phyloP scores from a whole-genome alignment of 164 flowering plant species.

The Stephania japonica region DNA sequence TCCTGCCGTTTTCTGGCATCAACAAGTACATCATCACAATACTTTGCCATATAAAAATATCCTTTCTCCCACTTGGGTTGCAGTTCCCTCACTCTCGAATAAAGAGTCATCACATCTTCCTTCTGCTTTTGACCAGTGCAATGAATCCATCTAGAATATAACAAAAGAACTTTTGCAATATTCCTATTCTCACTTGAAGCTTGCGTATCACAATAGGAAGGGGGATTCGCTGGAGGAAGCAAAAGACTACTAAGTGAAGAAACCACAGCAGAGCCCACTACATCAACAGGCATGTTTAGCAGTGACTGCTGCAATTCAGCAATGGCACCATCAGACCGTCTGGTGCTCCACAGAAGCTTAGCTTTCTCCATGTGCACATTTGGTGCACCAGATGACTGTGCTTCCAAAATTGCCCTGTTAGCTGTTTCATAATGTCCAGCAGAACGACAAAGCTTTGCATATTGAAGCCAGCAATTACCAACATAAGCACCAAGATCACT shows the following conservation, averaged over 20 bases:
- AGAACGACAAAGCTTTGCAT: constrained; percentile 93
- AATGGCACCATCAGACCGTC: constrained; percentile 87
- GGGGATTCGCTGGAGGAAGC: constrained; percentile 51
- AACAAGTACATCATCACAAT: constrained; percentile 86
- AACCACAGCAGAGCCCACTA: constrained; percentile 70
- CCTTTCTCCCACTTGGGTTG: constrained; percentile 98
- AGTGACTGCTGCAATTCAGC: constrained; percentile 84
- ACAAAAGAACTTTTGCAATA: constrained; percentile 82
- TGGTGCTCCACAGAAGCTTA: constrained; percentile 89
- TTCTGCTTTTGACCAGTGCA: constrained; percentile 97
- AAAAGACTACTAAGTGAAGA: constrained; percentile 80
- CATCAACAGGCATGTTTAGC: constrained; percentile 79
- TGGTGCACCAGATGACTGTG: constrained; percentile 77
- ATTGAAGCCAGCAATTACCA: constrained; percentile 94
- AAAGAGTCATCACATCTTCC: constrained; percentile 87
- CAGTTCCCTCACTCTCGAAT: constrained; percentile 81
- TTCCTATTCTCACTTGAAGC: constrained; percentile 53
- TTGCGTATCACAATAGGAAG: constrained; percentile 40
- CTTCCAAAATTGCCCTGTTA: constrained; percentile 86
- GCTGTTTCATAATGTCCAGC: constrained; percentile 99
- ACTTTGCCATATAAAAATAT: constrained; percentile 88
- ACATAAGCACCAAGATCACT: constrained; percentile 73
- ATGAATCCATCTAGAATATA: constrained; percentile 96
- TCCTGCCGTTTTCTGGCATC: constrained; percentile 97
- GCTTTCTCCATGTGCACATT: constrained; percentile 94